Conservation (phyloP, 1,139 yeast genomes). For the Pichia sp. region DNA sequence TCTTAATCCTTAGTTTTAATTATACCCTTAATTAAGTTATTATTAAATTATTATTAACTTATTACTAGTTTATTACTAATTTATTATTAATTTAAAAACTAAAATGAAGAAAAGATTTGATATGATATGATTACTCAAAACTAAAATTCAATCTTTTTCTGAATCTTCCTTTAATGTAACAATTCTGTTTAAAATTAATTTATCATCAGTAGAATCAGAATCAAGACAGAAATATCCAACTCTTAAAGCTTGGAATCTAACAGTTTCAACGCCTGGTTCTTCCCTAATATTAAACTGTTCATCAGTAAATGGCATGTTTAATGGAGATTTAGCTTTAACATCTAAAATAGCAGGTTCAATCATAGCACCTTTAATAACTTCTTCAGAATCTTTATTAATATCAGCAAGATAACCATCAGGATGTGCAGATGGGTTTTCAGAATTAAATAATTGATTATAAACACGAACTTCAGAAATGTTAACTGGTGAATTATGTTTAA, state of each 20-base stretch:
- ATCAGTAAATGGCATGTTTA: slow-evolving; percentile 56
- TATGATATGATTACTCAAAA: too few relatives aligned
- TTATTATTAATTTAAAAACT: too few relatives aligned
- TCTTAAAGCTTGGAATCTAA: slow-evolving; percentile 95
- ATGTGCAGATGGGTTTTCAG: slow-evolving; percentile 84
- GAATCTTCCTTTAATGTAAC: slow-evolving; percentile 82
- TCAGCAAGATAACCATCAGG: slow-evolving; percentile 88
- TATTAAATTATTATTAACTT: too few relatives aligned
- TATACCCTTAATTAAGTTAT: too few relatives aligned
- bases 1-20: too few relatives aligned
- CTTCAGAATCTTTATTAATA: slow-evolving; percentile 74
- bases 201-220: slow-evolving; percentile 58
- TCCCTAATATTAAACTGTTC: slow-evolving; percentile 70
- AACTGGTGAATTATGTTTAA: slow-evolving; percentile 55
- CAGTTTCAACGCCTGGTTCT: slow-evolving; percentile 63
- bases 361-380: slow-evolving; percentile 55
- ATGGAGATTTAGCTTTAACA: slow-evolving; percentile 65
- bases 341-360: slow-evolving; percentile 76
- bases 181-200: slow-evolving; percentile 73
- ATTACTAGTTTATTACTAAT: too few relatives aligned
- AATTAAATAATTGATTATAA: slow-evolving; percentile 80
- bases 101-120: too few relatives aligned
- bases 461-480: slow-evolving; percentile 71
- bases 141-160: slow-evolving; percentile 29
- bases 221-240: slow-evolving; percentile 95